These are phyloP conservation scores for Exutisphaerella laricina DNA, from an alignment of 2,329 filamentous ascomycete genomes.

Conservation along the genomic window DNA sequence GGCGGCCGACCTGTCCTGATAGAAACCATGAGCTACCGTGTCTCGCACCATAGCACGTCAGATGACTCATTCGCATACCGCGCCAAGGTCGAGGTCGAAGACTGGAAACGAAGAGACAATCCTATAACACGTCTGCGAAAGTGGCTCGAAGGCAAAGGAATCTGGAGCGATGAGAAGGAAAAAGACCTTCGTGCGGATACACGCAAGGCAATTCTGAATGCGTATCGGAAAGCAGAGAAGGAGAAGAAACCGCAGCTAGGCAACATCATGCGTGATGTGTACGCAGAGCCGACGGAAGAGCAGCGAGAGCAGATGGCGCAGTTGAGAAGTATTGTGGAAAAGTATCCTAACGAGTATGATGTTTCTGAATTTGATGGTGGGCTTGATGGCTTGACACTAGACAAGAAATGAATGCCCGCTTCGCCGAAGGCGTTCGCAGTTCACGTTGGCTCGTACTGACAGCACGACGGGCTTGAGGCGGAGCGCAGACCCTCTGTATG, in stretches of 20 bases:
- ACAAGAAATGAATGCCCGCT: constrained; percentile 12
- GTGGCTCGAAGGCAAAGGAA: constrained; percentile 76
- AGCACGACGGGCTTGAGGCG: no score
- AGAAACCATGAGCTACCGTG: constrained; percentile 97
- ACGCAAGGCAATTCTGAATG: constrained; percentile 71
- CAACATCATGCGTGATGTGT: constrained; percentile 79
- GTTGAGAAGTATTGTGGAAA: constrained; percentile 70
- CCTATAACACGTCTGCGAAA: constrained; percentile 79
- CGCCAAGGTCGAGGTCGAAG: constrained; percentile 84
- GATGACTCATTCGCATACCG: constrained; percentile 97
- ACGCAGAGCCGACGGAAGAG: constrained; percentile 80
- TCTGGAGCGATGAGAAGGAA: constrained; percentile 84
- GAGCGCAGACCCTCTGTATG: no score
- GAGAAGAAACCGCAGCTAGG: constrained; percentile 71
- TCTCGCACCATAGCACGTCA: constrained; percentile 92
- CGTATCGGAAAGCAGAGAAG: constrained; percentile 77
- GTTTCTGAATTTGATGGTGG: constrained; percentile 70
- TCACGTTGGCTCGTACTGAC: no score
- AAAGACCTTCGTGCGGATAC: constrained; percentile 61
- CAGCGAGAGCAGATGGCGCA: constrained; percentile 68
- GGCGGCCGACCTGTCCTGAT: constrained; percentile 81
- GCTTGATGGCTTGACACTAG: constrained; percentile 51
- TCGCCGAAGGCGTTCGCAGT: no score
- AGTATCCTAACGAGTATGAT: constrained; percentile 91
- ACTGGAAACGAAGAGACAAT: constrained; percentile 88